Percentiles rank a stretch among this genome's conserved stretches.
These are phyloP conservation scores for Hericium erinaceus DNA, from an alignment of 768 basidiomycete species.

Conservation along the genomic window DNA sequence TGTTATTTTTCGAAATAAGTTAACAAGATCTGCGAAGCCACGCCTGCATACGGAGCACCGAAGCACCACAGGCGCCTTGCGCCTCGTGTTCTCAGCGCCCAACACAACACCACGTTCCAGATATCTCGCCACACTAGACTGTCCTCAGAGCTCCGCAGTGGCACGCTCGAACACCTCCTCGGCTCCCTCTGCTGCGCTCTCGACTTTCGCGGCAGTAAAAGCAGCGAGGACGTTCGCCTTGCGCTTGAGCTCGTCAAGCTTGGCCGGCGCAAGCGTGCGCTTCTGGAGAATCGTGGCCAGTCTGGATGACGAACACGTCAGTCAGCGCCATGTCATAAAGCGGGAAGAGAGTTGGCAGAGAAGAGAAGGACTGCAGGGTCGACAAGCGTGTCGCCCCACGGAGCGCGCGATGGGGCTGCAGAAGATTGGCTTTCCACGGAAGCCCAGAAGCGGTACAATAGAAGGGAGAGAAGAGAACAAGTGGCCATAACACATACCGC, in stretches of 20 bases:
- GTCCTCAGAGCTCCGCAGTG: conserved; percentile 13
- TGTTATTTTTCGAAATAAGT: no score
- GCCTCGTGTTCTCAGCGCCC: no score
- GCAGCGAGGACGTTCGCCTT: conserved; percentile 80
- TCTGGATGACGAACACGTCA: conserved; percentile 29
- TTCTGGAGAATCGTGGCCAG: conserved; percentile 69
- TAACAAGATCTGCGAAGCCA: not conserved
- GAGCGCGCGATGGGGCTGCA: not conserved
- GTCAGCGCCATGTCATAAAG: conserved; percentile 10
- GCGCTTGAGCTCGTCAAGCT: conserved; percentile 89
- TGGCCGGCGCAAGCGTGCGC: conserved; percentile 61
- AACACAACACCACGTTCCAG: no score
- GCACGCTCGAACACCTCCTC: conserved; percentile 17
- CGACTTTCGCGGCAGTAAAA: conserved; percentile 33
- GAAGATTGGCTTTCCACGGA: not conserved
- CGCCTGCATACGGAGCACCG: not conserved
- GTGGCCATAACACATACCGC: conserved; percentile 40
- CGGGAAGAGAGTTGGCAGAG: not conserved
- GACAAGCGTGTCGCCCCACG: not conserved
- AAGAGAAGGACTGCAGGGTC: not conserved
- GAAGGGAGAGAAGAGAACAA: not conserved
- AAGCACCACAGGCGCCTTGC: no score
- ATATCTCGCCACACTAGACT: no score
- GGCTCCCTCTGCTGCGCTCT: conserved; percentile 12
- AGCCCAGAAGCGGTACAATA: conserved; percentile 11